A percentile compares a stretch with the other conserved stretches of the same genome.
phyloP scores from a whole-genome alignment of 257 asterid species.

The Nicotiana tomentosiformis region DNA sequence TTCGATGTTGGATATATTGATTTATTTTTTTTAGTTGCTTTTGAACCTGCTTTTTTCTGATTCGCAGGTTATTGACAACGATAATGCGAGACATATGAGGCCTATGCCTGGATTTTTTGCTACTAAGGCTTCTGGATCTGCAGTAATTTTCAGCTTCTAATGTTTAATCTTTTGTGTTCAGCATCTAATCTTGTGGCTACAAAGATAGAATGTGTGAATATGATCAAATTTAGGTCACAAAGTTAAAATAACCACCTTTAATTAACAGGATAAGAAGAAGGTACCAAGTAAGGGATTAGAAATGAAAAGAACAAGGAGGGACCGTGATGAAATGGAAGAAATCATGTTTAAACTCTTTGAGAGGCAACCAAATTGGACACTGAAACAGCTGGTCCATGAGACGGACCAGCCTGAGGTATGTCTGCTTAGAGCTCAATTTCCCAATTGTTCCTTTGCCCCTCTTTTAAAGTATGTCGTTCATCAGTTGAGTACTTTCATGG shows the following conservation, averaged over 20 bases:
- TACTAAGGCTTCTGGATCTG: conserved; percentile 39
- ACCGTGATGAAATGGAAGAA: conserved; percentile 84
- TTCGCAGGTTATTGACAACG: conserved; percentile 64
- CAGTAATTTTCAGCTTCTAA: conserved; percentile 29
- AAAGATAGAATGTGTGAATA: not conserved
- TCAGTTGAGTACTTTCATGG: not conserved
- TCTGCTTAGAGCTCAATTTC: not conserved
- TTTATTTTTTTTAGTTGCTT: not conserved
- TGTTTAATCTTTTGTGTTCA: not conserved
- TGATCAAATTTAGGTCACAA: not conserved
- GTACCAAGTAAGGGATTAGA: conserved; percentile 54
- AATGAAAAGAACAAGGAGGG: conserved; percentile 73
- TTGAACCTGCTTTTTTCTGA: not conserved
- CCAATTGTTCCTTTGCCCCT: not conserved
- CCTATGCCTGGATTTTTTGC: conserved; percentile 66
- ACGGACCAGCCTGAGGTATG: conserved; percentile 92
- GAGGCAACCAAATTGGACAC: conserved; percentile 84
- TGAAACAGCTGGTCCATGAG: conserved; percentile 74
- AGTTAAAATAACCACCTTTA: not conserved
- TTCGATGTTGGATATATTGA: not conserved
- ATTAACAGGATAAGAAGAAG: conserved; percentile 68
- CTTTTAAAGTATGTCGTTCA: not conserved
- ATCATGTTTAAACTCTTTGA: conserved; percentile 91
- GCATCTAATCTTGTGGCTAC: not conserved
- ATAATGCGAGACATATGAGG: conserved; percentile 64